Evolutionary conservation across 2,329 filamentous ascomycete genomes (phyloP), one percentile per base, ranked within the genome.

Genomic region (Balansia obtecta): DNA sequence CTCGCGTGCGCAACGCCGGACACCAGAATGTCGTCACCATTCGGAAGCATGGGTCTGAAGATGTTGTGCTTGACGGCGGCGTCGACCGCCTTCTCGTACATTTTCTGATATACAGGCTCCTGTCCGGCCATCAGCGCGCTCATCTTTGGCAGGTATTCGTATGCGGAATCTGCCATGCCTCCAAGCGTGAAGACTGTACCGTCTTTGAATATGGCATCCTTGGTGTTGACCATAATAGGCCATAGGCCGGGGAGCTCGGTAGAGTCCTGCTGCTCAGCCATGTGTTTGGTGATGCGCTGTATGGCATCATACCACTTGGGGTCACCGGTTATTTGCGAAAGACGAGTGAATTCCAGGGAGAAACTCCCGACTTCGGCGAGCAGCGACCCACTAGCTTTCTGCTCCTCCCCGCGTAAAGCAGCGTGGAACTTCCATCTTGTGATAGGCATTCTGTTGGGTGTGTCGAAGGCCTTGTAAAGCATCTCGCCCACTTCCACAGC

Each of bases 221-320:
- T 71, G 70, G 65, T 75, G 62, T 88, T 76, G 47, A 91, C 67
- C 48, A 71, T 69, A 18, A 76, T 72, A 1, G 85, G 85, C 84
- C 83, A 91, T 67, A 90, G 72, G 1, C 86, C 86, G 0, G 86
- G 85, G 8, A 90, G 65, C 37, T 69, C 71, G 0, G 85, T 88
- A 12, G 71, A 65, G 57, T 79, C 77, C 65, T 91, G 86, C 55
- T 77, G 76, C 30, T 73, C 69, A 50, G 84, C 76, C 38, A 91
- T 72, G 16, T 81, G 72, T 51, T 84, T 74, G 15, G 80, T 85
- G 50, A 91, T 79, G 30, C 83, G 75, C 50, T 82, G 79, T 50
- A 88, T 75, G 4, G 85, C 86, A 61, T 89, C 85, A 61, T 82
- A 87, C 66, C 85, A 89, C 59, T 82, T 86, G 33, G 75, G 65